These are phyloP conservation scores for Nannizzia gypsea DNA, from an alignment of 2,329 filamentous ascomycete species.

Conservation along the genomic window DNA sequence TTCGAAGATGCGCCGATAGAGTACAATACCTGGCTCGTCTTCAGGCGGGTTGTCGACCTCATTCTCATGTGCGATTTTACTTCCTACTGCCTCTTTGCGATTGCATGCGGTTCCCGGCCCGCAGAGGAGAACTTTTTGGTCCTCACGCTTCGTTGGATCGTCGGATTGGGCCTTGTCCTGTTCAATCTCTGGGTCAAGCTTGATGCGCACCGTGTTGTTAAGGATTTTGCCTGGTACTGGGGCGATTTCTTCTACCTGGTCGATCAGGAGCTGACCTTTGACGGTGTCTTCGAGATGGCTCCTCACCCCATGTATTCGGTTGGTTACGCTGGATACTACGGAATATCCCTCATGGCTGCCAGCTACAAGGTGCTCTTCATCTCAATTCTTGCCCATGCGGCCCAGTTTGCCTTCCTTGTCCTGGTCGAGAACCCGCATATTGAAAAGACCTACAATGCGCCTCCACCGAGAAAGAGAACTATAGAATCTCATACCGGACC, in stretches of 20 bases:
- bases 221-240: constrained; percentile 99
- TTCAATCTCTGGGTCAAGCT: constrained; percentile 99
- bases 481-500: constrained; percentile 20
- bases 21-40: constrained; percentile 98
- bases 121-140: constrained; percentile 57
- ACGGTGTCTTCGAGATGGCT: constrained; percentile 97
- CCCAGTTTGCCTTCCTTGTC: constrained; percentile 85
- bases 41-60: constrained; percentile 86
- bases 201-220: constrained; percentile 93
- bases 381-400: constrained; percentile 84
- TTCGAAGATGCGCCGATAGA: constrained; percentile 89
- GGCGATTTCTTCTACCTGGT: constrained; percentile 98
- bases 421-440: constrained; percentile 95
- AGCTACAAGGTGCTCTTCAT: constrained; percentile 97
- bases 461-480: constrained; percentile 53
- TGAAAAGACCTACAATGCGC: constrained; percentile 92
- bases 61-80: constrained; percentile 98
- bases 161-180: constrained; percentile 65
- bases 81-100: constrained; percentile 90
- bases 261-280: constrained; percentile 94
- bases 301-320: constrained; percentile 99
- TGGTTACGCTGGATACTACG: constrained; percentile 94
- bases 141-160: constrained; percentile 61
- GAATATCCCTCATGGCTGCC: constrained; percentile 93
- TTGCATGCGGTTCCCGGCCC: constrained; percentile 71